A percentile compares a stretch with the other conserved stretches of the same genome.
phyloP scores from a whole-genome alignment of 2,329 filamentous ascomycete genomes.

The Monosporascus sp. region DNA sequence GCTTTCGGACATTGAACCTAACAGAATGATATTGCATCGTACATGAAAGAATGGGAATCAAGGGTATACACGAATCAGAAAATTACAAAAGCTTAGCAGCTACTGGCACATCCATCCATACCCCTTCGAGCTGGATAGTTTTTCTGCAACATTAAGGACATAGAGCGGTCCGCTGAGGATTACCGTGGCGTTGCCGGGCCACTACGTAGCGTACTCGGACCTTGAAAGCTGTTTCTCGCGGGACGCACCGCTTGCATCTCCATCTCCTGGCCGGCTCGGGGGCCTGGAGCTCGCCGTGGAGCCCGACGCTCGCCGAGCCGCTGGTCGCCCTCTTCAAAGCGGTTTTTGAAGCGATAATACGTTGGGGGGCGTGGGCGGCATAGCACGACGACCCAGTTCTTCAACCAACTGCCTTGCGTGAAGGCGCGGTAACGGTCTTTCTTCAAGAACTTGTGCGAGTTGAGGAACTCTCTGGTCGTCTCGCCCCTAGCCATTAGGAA shows the following conservation, averaged over 20 bases:
- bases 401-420: conserved; percentile 66
- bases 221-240: conserved; percentile 45
- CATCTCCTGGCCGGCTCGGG: conserved; percentile 50
- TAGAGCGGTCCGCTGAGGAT: conserved; percentile 1
- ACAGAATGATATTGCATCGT: not conserved
- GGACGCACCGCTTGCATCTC: conserved; percentile 66
- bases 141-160: not conserved
- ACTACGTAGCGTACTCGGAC: conserved; percentile 39
- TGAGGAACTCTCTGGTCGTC: conserved; percentile 93
- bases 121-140: not conserved
- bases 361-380: conserved; percentile 79
- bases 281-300: conserved; percentile 43
- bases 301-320: conserved; percentile 60
- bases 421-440: conserved; percentile 89
- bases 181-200: conserved; percentile 13
- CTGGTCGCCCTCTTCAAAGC: conserved; percentile 76
- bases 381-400: conserved; percentile 78
- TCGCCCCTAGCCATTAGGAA: conserved; percentile 88
- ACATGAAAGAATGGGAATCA: not conserved
- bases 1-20: too few relatives aligned
- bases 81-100: not conserved
- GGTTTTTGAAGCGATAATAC: conserved; percentile 79
- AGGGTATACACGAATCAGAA: not conserved
- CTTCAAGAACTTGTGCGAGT: conserved; percentile 91
- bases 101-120: not conserved